Percentiles rank a stretch among this genome's conserved stretches.
phyloP scores from a whole-genome alignment of 768 basidiomycete species.

The Hygrophorus russula region DNA sequence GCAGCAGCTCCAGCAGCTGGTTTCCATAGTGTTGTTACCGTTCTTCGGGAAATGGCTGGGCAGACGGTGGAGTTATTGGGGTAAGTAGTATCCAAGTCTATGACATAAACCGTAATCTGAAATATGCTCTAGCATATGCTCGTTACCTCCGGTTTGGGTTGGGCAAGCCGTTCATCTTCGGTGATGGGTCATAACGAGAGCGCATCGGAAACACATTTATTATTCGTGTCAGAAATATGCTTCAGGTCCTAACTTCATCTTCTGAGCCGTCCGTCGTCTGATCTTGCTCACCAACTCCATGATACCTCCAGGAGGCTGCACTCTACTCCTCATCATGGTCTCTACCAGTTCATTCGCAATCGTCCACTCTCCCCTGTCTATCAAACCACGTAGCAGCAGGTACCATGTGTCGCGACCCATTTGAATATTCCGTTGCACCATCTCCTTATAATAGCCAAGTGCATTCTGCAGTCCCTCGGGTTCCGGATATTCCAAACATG shows the following conservation, averaged over 20 bases:
- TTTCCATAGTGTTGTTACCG: slow-evolving; percentile 73
- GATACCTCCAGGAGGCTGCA: slow-evolving; percentile 34
- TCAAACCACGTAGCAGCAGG: slow-evolving; percentile 57
- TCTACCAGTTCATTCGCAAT: slow-evolving; percentile 48
- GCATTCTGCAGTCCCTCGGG: slow-evolving; percentile 43
- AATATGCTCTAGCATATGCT: slow-evolving; percentile 36
- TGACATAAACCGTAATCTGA: slow-evolving; percentile 2
- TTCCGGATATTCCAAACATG: slow-evolving; percentile 43
- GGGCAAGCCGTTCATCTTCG: slow-evolving; percentile 54
- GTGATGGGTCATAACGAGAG: not conserved
- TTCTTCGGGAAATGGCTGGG: slow-evolving; percentile 85
- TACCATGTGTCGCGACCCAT: slow-evolving; percentile 65
- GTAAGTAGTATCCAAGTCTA: slow-evolving; percentile 32
- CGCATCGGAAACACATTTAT: slow-evolving; percentile 9
- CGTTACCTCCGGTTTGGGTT: slow-evolving; percentile 60
- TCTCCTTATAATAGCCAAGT: slow-evolving; percentile 48
- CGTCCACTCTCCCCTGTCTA: slow-evolving; percentile 44
- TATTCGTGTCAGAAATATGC: slow-evolving; percentile 15
- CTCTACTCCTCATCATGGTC: slow-evolving; percentile 43
- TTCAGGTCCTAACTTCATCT: slow-evolving; percentile 11
- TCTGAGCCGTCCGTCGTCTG: slow-evolving; percentile 20
- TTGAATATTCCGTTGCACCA: slow-evolving; percentile 36
- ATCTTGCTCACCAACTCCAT: slow-evolving; percentile 39
- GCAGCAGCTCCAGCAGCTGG: slow-evolving; percentile 70
- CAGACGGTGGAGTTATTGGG: slow-evolving; percentile 75